phyloP scores from a whole-genome alignment of 306 rosid genomes.

The Lathyrus aphaca region DNA sequence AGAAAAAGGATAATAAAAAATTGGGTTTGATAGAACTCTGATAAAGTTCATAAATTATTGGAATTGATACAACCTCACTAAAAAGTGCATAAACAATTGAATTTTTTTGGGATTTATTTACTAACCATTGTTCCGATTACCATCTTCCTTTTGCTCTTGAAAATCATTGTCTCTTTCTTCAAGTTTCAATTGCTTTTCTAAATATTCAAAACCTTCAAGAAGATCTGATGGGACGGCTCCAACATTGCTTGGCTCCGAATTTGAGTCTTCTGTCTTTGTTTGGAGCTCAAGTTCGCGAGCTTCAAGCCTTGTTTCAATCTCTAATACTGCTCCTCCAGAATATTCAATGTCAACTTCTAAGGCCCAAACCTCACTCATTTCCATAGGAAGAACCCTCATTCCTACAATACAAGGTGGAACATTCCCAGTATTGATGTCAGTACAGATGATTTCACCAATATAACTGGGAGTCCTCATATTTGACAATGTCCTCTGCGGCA shows the following conservation, averaged over 20 bases:
- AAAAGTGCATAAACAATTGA: conserved; percentile 24
- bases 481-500: conserved; percentile 64
- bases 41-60: conserved; percentile 31
- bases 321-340: conserved; percentile 74
- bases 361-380: conserved; percentile 81
- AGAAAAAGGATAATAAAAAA: conserved; percentile 15
- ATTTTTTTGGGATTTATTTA: conserved; percentile 34
- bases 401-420: conserved; percentile 77
- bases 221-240: conserved; percentile 67
- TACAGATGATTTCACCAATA: conserved; percentile 80
- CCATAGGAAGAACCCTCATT: conserved; percentile 85
- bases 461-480: conserved; percentile 82
- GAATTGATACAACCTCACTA: neutral
- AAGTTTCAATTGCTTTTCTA: conserved; percentile 64
- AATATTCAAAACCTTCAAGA: conserved; percentile 73
- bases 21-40: conserved; percentile 6
- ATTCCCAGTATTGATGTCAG: conserved; percentile 66
- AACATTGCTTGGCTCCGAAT: conserved; percentile 52
- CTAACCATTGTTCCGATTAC: conserved; percentile 56
- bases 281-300: conserved; percentile 68
- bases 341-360: conserved; percentile 86
- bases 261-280: conserved; percentile 48
- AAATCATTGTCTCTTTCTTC: conserved; percentile 50
- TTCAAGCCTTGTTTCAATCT: conserved; percentile 84
- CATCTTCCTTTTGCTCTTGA: conserved; percentile 56